Evolutionary conservation across 2,329 filamentous ascomycete genomes (phyloP), one percentile per base, ranked within the genome.

Genomic region (Bipolaris cookei): DNA sequence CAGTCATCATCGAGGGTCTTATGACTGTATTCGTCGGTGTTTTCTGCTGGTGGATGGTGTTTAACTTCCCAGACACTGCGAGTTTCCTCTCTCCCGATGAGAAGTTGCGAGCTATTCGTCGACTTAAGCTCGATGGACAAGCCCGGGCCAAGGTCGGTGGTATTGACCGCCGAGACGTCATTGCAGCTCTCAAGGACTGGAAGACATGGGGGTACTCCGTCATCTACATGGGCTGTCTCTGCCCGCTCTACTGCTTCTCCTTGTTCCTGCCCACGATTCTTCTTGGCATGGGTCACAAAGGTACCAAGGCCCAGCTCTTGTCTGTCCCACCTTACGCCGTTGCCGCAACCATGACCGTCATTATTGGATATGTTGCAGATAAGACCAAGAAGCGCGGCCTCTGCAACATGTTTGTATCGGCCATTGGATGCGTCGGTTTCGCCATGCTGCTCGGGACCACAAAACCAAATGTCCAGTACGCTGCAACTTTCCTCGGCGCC

Each of bases 401-500:
- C 50, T 95, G 89, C 83, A 97, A 97, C 74, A 90, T 97, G 48
- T 62, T 75, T 11, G 84, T 89, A 30, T 88, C 90, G 0, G 56
- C 89, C 2, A 70, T 96, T 3, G 92, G 90, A 11, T 88, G 96
- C 37, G 76, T 82, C 1, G 94, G 93, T 0, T 97, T 97, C 72
- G 77, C 83, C 49, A 92, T 97, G 88, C 82, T 97, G 10, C 81
- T 96, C 7, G 86, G 84, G 2, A 86, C 85, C 3, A 79, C 84
- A 6, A 80, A 82, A 10, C 80, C 91, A 0, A 83, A 82, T 0
- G 85, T 94, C 2, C 88, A 92, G 70, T 97, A 97, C 72, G 90
- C 88, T 0, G 93, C 90, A 0, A 90, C 87, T 0, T 97, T 96
- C 78, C 81, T 97, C 0, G 92, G 89, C 0, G 92, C 93, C 0